Evolutionary conservation across 805 yeast species (phyloP).

Genomic region (Yamadazyma phyllophila): DNA sequence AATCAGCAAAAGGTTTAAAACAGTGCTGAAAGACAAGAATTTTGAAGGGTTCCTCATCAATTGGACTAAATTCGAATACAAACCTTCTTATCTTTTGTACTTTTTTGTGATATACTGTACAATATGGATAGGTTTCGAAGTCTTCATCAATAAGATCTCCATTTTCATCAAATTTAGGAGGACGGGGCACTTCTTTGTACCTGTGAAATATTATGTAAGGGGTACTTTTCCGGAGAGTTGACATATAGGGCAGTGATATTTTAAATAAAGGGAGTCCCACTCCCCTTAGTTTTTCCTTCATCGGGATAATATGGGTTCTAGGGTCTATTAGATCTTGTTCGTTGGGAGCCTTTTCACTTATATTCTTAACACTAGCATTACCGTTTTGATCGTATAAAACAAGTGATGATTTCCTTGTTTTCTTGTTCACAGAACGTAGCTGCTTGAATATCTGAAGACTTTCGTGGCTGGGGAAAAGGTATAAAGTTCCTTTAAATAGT

Average conservation of each 20-base stretch:
- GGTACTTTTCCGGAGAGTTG: conserved; percentile 30
- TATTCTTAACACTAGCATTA: conserved; percentile 12
- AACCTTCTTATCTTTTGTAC: conserved; percentile 27
- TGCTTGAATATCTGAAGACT: conserved; percentile 29
- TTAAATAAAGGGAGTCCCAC: conserved; percentile 38
- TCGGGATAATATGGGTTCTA: conserved; percentile 31
- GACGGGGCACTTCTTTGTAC: conserved; percentile 28
- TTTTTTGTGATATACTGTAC: conserved; percentile 30
- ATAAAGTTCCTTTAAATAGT: conserved; percentile 26
- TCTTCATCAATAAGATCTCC: conserved; percentile 21
- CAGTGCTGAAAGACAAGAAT: conserved; percentile 34
- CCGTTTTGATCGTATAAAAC: conserved; percentile 21
- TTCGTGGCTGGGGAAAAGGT: conserved; percentile 30
- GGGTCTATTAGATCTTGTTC: conserved; percentile 19
- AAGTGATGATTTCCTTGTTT: conserved; percentile 20
- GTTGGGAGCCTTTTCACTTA: conserved; percentile 6
- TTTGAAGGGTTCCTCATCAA: conserved; percentile 20
- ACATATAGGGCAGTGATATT: conserved; percentile 34
- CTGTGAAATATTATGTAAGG: conserved; percentile 34
- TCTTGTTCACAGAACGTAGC: conserved; percentile 21
- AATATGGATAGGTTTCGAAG: conserved; percentile 33
- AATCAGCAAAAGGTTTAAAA: conserved; percentile 39
- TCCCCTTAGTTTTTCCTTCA: conserved; percentile 30
- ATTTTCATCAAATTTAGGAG: conserved; percentile 10
- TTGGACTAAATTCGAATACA: conserved; percentile 25